These are phyloP conservation scores for Rhodotorula sphaerocarpa DNA, from an alignment of 768 basidiomycete genomes.

Conservation along the genomic window DNA sequence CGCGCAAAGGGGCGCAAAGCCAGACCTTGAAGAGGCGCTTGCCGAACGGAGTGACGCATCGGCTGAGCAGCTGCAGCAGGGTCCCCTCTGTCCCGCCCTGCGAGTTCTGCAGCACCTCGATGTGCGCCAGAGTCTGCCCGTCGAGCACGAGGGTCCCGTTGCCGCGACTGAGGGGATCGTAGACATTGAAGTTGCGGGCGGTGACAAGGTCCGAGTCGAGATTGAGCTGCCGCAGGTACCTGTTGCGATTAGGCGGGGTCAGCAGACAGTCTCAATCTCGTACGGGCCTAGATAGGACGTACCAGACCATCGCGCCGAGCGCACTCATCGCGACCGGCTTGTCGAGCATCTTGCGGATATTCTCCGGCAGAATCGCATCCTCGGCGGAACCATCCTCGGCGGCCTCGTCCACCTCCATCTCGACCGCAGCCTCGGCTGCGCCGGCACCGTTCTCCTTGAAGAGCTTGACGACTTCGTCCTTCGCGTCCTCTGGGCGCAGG, in stretches of 20 bases:
- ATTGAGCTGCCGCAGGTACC: constrained; percentile 84
- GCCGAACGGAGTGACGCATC: constrained; percentile 87
- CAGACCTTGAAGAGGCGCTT: constrained; percentile 94
- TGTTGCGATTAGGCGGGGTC: constrained; percentile 32
- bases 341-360: constrained; percentile 64
- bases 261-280: not conserved
- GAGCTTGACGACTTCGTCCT: constrained; percentile 59
- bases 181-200: constrained; percentile 85
- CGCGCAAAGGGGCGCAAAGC: constrained; percentile 84
- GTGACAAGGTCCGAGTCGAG: constrained; percentile 90
- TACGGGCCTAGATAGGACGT: constrained; percentile 25
- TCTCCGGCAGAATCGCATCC: constrained; percentile 52
- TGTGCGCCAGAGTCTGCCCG: constrained; percentile 87
- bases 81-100: constrained; percentile 91
- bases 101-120: constrained; percentile 88
- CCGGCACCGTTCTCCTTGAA: constrained; percentile 48
- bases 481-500: constrained; percentile 61
- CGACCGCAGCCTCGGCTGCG: constrained; percentile 43
- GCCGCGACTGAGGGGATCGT: constrained; percentile 62
- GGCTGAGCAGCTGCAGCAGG: constrained; percentile 61
- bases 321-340: constrained; percentile 67
- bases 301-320: constrained; percentile 88
- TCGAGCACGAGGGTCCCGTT: constrained; percentile 73
- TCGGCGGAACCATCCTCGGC: too few species aligned
- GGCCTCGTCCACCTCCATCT: constrained; percentile 40